These are phyloP conservation scores for Phaeosphaeria sp. DNA, from an alignment of 2,329 filamentous ascomycete species.

Conservation along the genomic window DNA sequence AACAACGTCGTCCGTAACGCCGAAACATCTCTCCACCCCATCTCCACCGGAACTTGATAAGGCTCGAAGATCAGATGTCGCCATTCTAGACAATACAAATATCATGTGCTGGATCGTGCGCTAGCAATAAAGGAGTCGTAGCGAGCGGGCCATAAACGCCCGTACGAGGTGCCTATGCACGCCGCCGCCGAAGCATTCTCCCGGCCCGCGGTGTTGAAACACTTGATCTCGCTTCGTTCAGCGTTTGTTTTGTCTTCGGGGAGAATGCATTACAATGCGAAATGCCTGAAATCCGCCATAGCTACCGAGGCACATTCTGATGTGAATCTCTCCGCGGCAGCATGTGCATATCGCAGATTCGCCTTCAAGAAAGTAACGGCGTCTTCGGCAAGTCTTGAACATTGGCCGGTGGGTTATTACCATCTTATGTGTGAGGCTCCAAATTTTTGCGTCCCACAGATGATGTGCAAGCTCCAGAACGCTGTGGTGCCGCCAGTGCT, in stretches of 20 bases:
- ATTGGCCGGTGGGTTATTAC: neutral
- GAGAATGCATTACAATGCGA: neutral
- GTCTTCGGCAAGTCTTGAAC: neutral
- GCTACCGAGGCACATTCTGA: constrained; percentile 16
- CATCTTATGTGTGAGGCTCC: neutral
- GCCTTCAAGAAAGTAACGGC: neutral
- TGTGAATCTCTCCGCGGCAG: neutral
- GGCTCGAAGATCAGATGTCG: constrained; percentile 4
- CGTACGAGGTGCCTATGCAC: constrained; percentile 14
- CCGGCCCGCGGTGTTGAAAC: constrained; percentile 14
- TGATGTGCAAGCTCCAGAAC: constrained; percentile 3
- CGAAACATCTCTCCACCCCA: neutral
- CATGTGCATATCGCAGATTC: neutral
- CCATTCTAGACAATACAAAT: constrained; percentile 5
- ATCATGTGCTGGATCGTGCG: constrained; percentile 11
- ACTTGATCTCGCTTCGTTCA: constrained; percentile 16
- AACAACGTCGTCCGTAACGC: neutral
- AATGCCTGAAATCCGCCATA: constrained; percentile 1
- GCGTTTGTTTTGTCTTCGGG: constrained; percentile 3
- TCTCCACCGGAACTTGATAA: neutral
- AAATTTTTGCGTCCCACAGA: constrained; percentile 5
- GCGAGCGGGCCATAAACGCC: constrained; percentile 16
- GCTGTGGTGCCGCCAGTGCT: neutral
- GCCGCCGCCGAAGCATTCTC: constrained; percentile 22
- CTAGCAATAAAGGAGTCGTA: constrained; percentile 8